phyloP scores from a whole-genome alignment of 345 rosid genomes.

The Corchorus capsularis region DNA sequence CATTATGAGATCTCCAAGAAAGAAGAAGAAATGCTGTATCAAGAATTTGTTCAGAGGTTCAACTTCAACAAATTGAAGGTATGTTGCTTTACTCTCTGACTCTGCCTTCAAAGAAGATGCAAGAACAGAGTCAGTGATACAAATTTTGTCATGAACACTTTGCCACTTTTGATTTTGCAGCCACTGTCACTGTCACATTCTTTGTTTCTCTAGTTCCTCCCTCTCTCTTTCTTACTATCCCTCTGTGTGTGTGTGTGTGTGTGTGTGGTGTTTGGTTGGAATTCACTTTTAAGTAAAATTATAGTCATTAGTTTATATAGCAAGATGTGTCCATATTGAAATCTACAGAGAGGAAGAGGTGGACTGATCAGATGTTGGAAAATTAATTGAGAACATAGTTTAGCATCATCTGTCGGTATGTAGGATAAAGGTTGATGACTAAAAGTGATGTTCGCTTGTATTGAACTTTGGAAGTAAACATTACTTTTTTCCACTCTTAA shows the following conservation, averaged over 20 bases:
- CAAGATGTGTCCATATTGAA: neutral
- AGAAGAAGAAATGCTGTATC: constrained; percentile 90
- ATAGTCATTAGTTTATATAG: neutral
- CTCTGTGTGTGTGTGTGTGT: too few species aligned
- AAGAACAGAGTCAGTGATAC: neutral
- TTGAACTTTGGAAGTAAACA: neutral
- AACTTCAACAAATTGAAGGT: constrained; percentile 94
- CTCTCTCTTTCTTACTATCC: neutral
- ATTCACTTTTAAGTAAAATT: neutral
- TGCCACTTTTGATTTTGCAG: neutral
- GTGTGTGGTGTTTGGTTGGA: neutral
- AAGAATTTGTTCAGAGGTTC: constrained; percentile 78
- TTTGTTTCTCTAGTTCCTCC: constrained; percentile 12
- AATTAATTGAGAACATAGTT: neutral
- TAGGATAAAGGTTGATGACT: neutral
- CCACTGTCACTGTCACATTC: neutral
- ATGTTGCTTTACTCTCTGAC: constrained; percentile 22
- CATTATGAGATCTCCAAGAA: constrained; percentile 97
- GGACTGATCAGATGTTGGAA: neutral
- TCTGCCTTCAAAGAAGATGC: neutral
- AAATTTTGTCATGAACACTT: neutral
- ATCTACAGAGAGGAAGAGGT: neutral
- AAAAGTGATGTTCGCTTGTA: neutral
- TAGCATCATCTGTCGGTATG: neutral
- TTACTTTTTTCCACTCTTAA: neutral